Percentiles rank a stretch among this genome's conserved stretches.
These are phyloP conservation scores for Asterochloris sp. DNA, from an alignment of 139 green algal genomes.

Conservation along the genomic window DNA sequence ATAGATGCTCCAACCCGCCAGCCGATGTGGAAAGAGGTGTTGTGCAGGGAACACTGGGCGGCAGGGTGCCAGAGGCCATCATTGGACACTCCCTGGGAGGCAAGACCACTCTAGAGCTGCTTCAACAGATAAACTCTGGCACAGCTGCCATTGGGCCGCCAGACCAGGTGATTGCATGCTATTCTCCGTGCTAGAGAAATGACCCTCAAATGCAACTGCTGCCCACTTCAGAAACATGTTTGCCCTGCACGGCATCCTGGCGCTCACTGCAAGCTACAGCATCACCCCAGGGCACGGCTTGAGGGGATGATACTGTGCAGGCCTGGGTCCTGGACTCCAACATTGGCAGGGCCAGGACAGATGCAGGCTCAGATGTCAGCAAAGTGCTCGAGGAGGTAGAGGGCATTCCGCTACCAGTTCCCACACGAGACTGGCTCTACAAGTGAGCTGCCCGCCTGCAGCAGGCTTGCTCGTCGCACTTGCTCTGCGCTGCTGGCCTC, in stretches of 20 bases:
- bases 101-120: slow-evolving; percentile 68
- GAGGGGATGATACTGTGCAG: slow-evolving; percentile 8
- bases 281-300: no score
- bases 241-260: no score
- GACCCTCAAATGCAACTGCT: no score
- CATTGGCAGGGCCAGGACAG: slow-evolving; percentile 38
- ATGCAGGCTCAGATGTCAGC: slow-evolving; percentile 30
- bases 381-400: slow-evolving; percentile 35
- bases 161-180: neutral
- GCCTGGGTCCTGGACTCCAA: slow-evolving; percentile 78
- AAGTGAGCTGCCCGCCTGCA: slow-evolving; percentile 15
- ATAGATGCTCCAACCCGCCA: no score
- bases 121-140: slow-evolving; percentile 20
- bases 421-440: slow-evolving; percentile 50
- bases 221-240: no score
- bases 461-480: neutral
- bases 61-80: slow-evolving; percentile 30
- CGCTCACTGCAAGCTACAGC: no score
- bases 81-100: slow-evolving; percentile 76
- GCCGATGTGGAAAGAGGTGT: neutral
- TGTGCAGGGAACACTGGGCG: slow-evolving; percentile 29
- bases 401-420: slow-evolving; percentile 49
- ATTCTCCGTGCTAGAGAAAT: no score
- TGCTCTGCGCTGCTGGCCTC: neutral
- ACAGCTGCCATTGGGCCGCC: neutral